Percentiles rank a stretch among this genome's conserved stretches.
Evolutionary conservation across 306 rosid genomes (phyloP).

Genomic region (Rosa lucieae): DNA sequence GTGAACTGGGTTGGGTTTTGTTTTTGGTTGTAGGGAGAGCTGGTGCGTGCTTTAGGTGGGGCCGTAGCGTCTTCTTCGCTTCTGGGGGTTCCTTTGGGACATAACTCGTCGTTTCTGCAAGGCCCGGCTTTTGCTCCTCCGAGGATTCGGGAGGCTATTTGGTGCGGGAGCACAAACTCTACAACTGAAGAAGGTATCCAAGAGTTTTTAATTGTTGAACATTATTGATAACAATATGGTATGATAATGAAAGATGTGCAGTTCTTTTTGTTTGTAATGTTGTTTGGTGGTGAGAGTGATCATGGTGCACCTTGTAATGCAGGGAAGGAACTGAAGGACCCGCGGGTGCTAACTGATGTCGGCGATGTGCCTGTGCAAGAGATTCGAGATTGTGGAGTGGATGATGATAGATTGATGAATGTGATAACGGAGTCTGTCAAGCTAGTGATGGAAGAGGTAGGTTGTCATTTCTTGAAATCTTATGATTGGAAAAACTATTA

Average conservation of each 20-base stretch:
- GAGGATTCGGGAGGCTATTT: slow-evolving; percentile 91
- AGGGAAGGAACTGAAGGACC: slow-evolving; percentile 83
- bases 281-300: slow-evolving; percentile 9
- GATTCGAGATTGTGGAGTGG: slow-evolving; percentile 85
- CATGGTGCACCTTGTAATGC: slow-evolving; percentile 24
- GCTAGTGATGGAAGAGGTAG: slow-evolving; percentile 93
- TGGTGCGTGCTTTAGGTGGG: slow-evolving; percentile 92
- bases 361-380: slow-evolving; percentile 98
- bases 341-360: slow-evolving; percentile 86
- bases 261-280: neutral
- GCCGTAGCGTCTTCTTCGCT: slow-evolving; percentile 73
- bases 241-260: neutral
- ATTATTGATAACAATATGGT: neutral
- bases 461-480: neutral
- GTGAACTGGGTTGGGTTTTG: slow-evolving; percentile 17
- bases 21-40: slow-evolving; percentile 60
- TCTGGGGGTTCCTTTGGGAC: slow-evolving; percentile 96
- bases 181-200: slow-evolving; percentile 79
- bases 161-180: slow-evolving; percentile 97
- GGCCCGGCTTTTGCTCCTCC: slow-evolving; percentile 99
- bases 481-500: neutral
- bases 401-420: slow-evolving; percentile 84
- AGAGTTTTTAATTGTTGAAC: too few species aligned
- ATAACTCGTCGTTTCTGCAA: slow-evolving; percentile 94
- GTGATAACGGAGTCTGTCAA: slow-evolving; percentile 90